Conservation (phyloP, 306 rosid genomes). For the Styphnolobium japonicum region DNA sequence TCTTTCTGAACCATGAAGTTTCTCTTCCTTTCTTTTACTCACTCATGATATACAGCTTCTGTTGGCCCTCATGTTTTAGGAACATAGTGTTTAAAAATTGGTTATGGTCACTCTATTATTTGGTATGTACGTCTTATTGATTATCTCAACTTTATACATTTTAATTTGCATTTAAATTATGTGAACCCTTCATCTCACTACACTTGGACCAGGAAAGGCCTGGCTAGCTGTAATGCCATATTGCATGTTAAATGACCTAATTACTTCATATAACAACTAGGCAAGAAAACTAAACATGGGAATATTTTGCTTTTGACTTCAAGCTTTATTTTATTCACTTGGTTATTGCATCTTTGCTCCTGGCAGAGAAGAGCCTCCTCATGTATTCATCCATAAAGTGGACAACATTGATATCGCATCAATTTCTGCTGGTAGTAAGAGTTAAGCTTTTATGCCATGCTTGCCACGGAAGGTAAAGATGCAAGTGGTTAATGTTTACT, state of each 20-base stretch:
- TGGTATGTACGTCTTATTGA: background rate
- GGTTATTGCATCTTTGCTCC: conserved; percentile 15
- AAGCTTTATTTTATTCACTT: conserved; percentile 21
- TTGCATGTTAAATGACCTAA: background rate
- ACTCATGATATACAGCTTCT: background rate
- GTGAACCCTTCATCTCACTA: background rate
- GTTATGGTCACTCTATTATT: background rate
- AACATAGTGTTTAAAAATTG: background rate
- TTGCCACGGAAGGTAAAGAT: conserved; percentile 36
- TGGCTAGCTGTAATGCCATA: background rate
- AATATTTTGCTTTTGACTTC: background rate
- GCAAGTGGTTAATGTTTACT: background rate
- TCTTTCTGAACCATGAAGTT: background rate
- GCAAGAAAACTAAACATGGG: conserved; percentile 1
- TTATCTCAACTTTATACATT: background rate
- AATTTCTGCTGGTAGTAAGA: conserved; percentile 31
- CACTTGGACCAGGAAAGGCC: background rate
- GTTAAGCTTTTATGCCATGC: conserved; percentile 21
- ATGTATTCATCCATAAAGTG: conserved; percentile 55
- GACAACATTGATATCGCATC: conserved; percentile 33
- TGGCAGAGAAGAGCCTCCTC: conserved; percentile 68
- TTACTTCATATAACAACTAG: background rate
- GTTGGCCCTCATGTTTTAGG: background rate
- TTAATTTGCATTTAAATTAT: background rate
- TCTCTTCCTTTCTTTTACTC: background rate